Base-by-base conservation (phyloP, 2,329 filamentous ascomycete species). In the Tolypocladium inflatum region DNA sequence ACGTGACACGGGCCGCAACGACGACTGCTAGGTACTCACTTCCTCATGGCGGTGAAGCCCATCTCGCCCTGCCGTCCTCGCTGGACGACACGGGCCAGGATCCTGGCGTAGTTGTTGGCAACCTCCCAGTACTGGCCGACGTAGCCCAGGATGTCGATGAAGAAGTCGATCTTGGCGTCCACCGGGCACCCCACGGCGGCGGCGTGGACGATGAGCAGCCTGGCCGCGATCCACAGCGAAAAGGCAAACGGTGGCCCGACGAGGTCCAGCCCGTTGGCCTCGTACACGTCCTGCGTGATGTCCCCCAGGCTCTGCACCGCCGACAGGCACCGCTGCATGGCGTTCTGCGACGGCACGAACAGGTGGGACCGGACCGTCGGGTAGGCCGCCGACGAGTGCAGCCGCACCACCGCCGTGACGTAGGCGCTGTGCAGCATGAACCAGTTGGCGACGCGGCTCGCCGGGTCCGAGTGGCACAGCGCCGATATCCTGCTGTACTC, bases 351-450 rank as follows among this genome's bases (percentile, higher is more conserved):
- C 0, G 75, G 75, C 8, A 73, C 67, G 39, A 77, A 75, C n/a
- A 75, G 69, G 38, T 73, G 69, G 6, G 74, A 75, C 7, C 71
- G 66, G 0, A 72, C 64, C 0, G 69, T 72, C 4, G 75, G 75
- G 55, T 77, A 77, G 3, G 75, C 75, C 0, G 75, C 74, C 3
- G 73, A 70, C 3, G 75, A 76, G 58, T 77, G 75, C n/a, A 77
- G 64, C 1, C 75, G 71, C 3, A 77, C 74, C 7, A 75, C 75
- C 3, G 73, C 69, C 0, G 73, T 75, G 15, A 77, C 74, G 52
- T 76, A 77, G 9, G 75, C 75, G 61, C 74, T 76, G 33, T 77
- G 75, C 10, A 77, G 65, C 73, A 76, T 75, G 59, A 76, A 76
- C 74, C 74, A 76, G 60, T 76, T 76, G n/a, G 74, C 74, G 2